These are phyloP conservation scores for Mycena belliarum DNA, from an alignment of 768 basidiomycete species.

Conservation along the genomic window DNA sequence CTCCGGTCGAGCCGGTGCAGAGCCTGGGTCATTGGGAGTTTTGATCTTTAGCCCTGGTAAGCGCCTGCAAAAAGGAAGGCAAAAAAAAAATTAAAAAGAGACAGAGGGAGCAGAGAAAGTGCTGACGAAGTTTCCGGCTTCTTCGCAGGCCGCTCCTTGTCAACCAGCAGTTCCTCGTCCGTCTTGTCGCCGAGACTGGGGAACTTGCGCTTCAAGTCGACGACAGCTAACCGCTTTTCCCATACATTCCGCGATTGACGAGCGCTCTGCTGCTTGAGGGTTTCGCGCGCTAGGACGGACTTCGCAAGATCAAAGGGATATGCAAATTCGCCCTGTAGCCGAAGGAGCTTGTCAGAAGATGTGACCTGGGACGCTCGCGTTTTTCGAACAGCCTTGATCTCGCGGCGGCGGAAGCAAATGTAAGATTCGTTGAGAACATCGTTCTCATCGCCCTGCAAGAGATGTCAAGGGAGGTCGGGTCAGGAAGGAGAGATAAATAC, in stretches of 20 bases:
- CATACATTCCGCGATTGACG: slow-evolving; percentile 67
- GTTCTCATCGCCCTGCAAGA: slow-evolving; percentile 76
- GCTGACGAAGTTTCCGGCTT: slow-evolving; percentile 45
- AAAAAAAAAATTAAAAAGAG: not conserved
- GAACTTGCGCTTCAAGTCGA: slow-evolving; percentile 80
- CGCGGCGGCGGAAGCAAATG: slow-evolving; percentile 94
- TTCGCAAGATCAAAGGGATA: slow-evolving; percentile 75
- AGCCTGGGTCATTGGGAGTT: slow-evolving; percentile 40
- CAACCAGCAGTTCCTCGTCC: slow-evolving; percentile 73
- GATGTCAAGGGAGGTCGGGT: not conserved
- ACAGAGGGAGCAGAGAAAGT: not conserved
- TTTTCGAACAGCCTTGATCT: slow-evolving; percentile 92
- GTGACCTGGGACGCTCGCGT: slow-evolving; percentile 90
- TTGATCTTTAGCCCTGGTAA: slow-evolving; percentile 57
- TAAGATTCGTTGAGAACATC: slow-evolving; percentile 92
- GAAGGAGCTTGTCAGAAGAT: slow-evolving; percentile 83
- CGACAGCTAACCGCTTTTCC: slow-evolving; percentile 75
- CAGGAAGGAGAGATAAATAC: slow-evolving; percentile 45
- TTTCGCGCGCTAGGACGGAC: slow-evolving; percentile 72
- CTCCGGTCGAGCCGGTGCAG: slow-evolving; percentile 45
- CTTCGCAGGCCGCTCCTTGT: slow-evolving; percentile 33
- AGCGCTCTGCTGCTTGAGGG: slow-evolving; percentile 65
- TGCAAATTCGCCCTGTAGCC: slow-evolving; percentile 76
- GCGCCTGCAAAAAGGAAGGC: slow-evolving; percentile 33
- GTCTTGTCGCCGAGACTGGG: slow-evolving; percentile 59